Evolutionary conservation across 495 filamentous ascomycete species (phyloP).

Genomic region (Neurospora sp.): DNA sequence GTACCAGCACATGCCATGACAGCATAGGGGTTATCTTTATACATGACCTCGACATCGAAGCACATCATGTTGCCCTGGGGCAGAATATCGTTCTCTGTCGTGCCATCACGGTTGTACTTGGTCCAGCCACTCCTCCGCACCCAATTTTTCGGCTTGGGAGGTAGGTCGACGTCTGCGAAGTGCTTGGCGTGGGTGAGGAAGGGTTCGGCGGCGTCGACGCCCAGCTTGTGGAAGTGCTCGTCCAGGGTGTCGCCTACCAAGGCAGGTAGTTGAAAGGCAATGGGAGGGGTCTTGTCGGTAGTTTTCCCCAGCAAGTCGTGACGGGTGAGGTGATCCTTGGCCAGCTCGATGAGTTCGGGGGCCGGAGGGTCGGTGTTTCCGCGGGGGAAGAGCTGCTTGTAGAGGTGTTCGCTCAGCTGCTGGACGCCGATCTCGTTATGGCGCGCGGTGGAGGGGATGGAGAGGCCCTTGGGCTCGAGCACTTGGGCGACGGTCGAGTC

Average conservation of each 20-base stretch:
- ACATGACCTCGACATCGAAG: conserved; percentile 97
- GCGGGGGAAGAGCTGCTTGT: conserved; percentile 64
- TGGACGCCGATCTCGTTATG: conserved; percentile 93
- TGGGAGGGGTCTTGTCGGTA: conserved; percentile 59
- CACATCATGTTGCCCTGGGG: conserved; percentile 74
- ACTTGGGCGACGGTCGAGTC: conserved; percentile 22
- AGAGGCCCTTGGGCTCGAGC: conserved; percentile 3
- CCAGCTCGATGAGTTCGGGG: conserved; percentile 61
- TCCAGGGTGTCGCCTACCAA: conserved; percentile 76
- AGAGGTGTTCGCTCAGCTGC: conserved; percentile 73
- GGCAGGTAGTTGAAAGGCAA: conserved; percentile 74
- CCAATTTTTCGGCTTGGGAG: conserved; percentile 74
- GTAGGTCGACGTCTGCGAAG: conserved; percentile 55
- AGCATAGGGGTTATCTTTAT: conserved; percentile 79
- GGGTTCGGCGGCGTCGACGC: conserved; percentile 81
- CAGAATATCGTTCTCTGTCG: conserved; percentile 56
- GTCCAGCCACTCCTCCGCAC: conserved; percentile 81
- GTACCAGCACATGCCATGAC: conserved; percentile 93
- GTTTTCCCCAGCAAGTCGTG: conserved; percentile 91
- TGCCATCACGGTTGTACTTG: conserved; percentile 71
- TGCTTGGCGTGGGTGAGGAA: conserved; percentile 65
- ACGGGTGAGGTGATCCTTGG: conserved; percentile 70
- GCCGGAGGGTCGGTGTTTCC: conserved; percentile 46
- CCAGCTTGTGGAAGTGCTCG: conserved; percentile 90
- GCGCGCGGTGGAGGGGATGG: conserved; percentile 52